These are phyloP conservation scores for Spathaspora girioi DNA, from an alignment of 805 yeast species.

Conservation along the genomic window DNA sequence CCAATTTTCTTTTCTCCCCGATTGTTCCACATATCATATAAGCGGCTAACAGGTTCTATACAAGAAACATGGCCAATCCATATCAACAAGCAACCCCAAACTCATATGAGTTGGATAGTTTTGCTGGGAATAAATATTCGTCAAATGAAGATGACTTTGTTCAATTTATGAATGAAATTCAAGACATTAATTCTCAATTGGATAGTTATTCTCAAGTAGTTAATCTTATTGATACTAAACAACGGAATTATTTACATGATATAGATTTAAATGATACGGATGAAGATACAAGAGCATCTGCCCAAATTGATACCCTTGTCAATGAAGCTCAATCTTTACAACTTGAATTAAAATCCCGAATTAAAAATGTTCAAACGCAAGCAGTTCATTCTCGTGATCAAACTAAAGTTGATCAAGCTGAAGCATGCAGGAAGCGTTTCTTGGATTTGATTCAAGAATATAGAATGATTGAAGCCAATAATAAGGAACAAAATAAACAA, in stretches of 20 bases:
- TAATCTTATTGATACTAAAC: conserved; percentile 37
- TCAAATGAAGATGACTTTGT: conserved; percentile 39
- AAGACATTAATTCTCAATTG: conserved; percentile 40
- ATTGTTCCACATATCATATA: background rate
- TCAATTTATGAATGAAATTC: conserved; percentile 42
- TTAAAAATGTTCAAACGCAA: conserved; percentile 70
- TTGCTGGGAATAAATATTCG: conserved; percentile 14
- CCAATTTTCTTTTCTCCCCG: background rate
- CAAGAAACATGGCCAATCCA: conserved; percentile 6
- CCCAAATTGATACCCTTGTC: conserved; percentile 72
- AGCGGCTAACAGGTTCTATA: background rate
- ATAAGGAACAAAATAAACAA: conserved; percentile 75
- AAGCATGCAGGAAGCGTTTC: conserved; percentile 79
- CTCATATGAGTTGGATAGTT: conserved; percentile 26
- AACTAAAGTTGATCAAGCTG: conserved; percentile 87
- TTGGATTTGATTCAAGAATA: conserved; percentile 83
- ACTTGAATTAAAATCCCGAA: conserved; percentile 65
- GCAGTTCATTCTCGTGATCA: conserved; percentile 58
- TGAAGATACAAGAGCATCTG: conserved; percentile 55
- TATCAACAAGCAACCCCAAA: conserved; percentile 2
- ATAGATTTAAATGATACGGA: conserved; percentile 33
- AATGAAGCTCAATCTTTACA: conserved; percentile 80
- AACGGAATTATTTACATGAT: conserved; percentile 38
- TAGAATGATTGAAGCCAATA: conserved; percentile 80
- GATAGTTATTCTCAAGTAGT: conserved; percentile 39